These are phyloP conservation scores for Dovyalis caffra DNA, from an alignment of 345 rosid species.

Conservation along the genomic window DNA sequence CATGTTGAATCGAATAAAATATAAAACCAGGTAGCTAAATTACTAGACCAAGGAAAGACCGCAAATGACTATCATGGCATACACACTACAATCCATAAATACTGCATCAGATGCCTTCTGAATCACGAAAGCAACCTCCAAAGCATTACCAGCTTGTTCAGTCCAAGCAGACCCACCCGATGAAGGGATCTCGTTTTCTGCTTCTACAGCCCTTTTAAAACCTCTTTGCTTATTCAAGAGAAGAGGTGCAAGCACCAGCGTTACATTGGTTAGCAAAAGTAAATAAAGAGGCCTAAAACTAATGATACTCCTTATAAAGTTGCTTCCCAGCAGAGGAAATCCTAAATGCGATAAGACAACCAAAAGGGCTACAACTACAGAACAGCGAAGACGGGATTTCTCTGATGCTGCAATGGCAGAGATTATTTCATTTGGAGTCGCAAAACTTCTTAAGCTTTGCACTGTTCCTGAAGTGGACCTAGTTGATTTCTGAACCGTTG, in stretches of 20 bases:
- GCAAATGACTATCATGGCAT: conserved; percentile 51
- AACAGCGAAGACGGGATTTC: conserved; percentile 43
- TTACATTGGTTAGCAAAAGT: conserved; percentile 56
- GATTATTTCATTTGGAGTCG: conserved; percentile 50
- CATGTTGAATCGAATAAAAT: neutral
- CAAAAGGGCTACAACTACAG: conserved; percentile 45
- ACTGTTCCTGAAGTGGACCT: conserved; percentile 21
- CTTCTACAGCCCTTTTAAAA: conserved; percentile 17
- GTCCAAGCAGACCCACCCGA: conserved; percentile 41
- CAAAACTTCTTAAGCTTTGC: conserved; percentile 22
- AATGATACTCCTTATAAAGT: conserved; percentile 32
- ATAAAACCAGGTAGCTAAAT: conserved; percentile 10
- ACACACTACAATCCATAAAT: conserved; percentile 67
- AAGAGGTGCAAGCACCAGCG: conserved; percentile 47
- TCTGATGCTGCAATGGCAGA: conserved; percentile 57
- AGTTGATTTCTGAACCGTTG: conserved; percentile 35
- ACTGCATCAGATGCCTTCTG: conserved; percentile 66
- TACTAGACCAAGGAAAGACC: conserved; percentile 44
- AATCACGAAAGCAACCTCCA: conserved; percentile 59
- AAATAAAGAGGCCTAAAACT: conserved; percentile 70
- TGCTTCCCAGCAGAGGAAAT: conserved; percentile 52
- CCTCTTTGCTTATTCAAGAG: conserved; percentile 33
- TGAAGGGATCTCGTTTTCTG: conserved; percentile 28
- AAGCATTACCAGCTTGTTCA: conserved; percentile 55
- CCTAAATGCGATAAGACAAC: conserved; percentile 53